Evolutionary conservation across 495 filamentous ascomycete species (phyloP).

Genomic region (Endocarpon pusillum): DNA sequence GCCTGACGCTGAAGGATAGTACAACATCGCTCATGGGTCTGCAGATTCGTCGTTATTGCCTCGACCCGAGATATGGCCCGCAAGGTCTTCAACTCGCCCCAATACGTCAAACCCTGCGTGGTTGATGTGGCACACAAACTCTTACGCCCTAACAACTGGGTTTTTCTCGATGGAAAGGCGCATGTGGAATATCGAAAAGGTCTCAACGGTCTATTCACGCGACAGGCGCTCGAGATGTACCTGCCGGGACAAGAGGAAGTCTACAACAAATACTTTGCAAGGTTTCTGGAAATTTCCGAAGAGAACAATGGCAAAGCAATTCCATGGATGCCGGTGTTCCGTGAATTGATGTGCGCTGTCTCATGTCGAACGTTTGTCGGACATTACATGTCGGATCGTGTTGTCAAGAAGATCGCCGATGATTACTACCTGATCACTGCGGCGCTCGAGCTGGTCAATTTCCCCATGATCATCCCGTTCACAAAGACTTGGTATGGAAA

Average conservation of each 20-base stretch:
- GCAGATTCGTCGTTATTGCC: conserved; percentile 91
- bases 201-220: conserved; percentile 86
- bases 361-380: conserved; percentile 94
- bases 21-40: conserved; percentile 5
- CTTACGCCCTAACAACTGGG: conserved; percentile 84
- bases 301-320: conserved; percentile 50
- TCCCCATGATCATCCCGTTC: conserved; percentile 91
- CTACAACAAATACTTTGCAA: conserved; percentile 71
- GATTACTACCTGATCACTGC: conserved; percentile 95
- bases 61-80: conserved; percentile 90
- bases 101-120: conserved; percentile 88
- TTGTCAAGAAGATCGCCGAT: conserved; percentile 86
- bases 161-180: conserved; percentile 88
- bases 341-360: conserved; percentile 88
- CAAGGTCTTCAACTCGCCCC: conserved; percentile 91
- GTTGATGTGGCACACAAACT: conserved; percentile 93
- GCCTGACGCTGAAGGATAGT: conserved; percentile 12
- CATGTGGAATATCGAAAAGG: conserved; percentile 97
- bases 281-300: conserved; percentile 54
- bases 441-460: conserved; percentile 93
- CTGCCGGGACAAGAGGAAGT: conserved; percentile 85
- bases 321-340: conserved; percentile 84
- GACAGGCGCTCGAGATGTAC: conserved; percentile 71
- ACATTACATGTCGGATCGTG: conserved; percentile 78
- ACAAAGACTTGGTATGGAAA: conserved; percentile 97